A percentile compares a stretch with the other conserved stretches of the same genome.
phyloP scores from a whole-genome alignment of 495 filamentous ascomycete genomes.

The Baudoinia panamericana region DNA sequence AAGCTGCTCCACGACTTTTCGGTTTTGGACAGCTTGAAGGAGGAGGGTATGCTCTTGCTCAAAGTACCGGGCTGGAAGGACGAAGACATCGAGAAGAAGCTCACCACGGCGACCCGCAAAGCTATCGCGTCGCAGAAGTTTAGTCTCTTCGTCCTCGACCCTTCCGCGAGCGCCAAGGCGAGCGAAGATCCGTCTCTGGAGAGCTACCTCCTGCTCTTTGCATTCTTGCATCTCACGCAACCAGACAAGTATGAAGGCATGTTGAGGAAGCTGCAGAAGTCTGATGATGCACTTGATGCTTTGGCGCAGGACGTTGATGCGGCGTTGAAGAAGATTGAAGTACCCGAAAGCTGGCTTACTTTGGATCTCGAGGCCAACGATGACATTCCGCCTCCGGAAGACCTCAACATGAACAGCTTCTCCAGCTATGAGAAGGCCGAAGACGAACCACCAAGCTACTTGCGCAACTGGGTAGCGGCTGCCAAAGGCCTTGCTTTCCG shows the following conservation, averaged over 20 bases:
- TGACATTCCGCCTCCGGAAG: conserved; percentile 39
- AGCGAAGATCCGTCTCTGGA: conserved; percentile 44
- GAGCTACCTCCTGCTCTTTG: conserved; percentile 52
- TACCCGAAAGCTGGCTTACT: conserved; percentile 67
- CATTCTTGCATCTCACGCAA: conserved; percentile 64
- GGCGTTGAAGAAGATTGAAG: conserved; percentile 54
- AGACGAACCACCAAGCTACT: conserved; percentile 46
- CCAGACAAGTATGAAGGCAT: conserved; percentile 32
- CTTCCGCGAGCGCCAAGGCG: conserved; percentile 47
- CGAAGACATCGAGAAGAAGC: conserved; percentile 81
- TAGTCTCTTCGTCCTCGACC: conserved; percentile 61
- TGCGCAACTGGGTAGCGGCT: conserved; percentile 64
- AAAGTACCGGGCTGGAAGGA: conserved; percentile 65
- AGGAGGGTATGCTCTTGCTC: conserved; percentile 58
- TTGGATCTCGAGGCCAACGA: conserved; percentile 43
- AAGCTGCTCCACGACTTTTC: conserved; percentile 66
- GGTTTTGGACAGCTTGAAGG: conserved; percentile 55
- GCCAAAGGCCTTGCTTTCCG: conserved; percentile 87
- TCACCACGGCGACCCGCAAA: conserved; percentile 53
- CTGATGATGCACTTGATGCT: conserved; percentile 42
- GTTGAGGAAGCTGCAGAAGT: conserved; percentile 30
- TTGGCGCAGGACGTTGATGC: conserved; percentile 54
- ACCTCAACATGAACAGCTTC: conserved; percentile 68
- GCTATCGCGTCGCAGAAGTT: conserved; percentile 53
- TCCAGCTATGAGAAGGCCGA: conserved; percentile 66